These are phyloP conservation scores for Linum usitatissimum DNA, from an alignment of 345 rosid genomes.

Conservation along the genomic window DNA sequence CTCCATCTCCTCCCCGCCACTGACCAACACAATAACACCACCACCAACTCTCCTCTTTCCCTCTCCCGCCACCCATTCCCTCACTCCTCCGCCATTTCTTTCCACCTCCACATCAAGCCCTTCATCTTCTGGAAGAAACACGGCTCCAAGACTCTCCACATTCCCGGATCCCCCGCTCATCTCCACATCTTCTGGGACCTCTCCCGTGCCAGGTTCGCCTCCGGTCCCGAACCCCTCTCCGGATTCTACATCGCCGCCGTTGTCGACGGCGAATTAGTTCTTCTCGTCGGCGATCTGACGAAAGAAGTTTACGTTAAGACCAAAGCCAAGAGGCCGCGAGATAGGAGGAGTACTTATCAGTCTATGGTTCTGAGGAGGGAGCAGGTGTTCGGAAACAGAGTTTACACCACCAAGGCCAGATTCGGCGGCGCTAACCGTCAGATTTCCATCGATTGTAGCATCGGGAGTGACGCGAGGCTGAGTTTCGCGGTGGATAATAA, in stretches of 20 bases:
- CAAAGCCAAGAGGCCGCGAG: constrained; percentile 17
- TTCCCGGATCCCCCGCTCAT: constrained; percentile 13
- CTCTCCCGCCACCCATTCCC: constrained; percentile 37
- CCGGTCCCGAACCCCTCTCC: constrained; percentile 70
- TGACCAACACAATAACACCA: constrained; percentile 13
- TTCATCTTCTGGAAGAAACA: constrained; percentile 67
- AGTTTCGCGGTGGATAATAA: constrained; percentile 44
- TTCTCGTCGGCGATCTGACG: constrained; percentile 69
- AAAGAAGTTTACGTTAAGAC: constrained; percentile 52
- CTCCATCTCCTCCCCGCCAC: constrained; percentile 57
- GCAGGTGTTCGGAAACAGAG: constrained; percentile 56
- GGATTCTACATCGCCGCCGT: constrained; percentile 76
- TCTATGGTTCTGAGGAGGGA: constrained; percentile 60
- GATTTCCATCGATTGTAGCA: constrained; percentile 55
- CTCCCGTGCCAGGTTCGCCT: constrained; percentile 62
- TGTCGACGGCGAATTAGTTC: constrained; percentile 50
- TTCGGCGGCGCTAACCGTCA: constrained; percentile 64
- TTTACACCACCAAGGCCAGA: constrained; percentile 52
- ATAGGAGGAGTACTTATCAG: constrained; percentile 23
- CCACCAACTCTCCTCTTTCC: constrained; percentile 29
- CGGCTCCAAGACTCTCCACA: constrained; percentile 46
- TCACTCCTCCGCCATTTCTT: constrained; percentile 36
- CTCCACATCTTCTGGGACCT: constrained; percentile 71
- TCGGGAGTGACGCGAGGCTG: constrained; percentile 50
- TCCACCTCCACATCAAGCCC: constrained; percentile 60